Conservation (phyloP, 495 filamentous ascomycete species). For the Rostrohypoxylon terebratum region DNA sequence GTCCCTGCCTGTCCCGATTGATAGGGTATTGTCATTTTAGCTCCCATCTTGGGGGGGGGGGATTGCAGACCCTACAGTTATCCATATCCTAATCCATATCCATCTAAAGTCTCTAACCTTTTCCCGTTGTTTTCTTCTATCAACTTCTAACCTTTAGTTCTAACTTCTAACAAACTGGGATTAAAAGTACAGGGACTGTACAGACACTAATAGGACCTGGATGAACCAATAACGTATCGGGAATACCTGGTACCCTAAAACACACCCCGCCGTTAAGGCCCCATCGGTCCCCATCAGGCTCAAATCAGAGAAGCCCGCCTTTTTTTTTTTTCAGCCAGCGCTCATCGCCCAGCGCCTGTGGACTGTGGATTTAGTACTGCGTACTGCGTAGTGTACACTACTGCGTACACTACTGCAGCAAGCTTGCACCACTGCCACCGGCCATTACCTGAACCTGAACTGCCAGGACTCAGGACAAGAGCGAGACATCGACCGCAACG, state of each 20-base stretch:
- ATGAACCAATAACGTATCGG: background rate
- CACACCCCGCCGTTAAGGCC: background rate
- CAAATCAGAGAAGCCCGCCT: constrained; percentile 43
- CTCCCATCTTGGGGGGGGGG: constrained; percentile 39
- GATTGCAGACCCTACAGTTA: constrained; percentile 17
- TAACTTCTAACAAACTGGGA: background rate
- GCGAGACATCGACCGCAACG: constrained; percentile 35
- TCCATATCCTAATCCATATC: no score
- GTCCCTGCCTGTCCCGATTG: constrained; percentile 35
- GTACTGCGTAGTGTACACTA: no score
- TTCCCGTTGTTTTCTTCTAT: constrained; percentile 3
- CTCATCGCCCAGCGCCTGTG: background rate
- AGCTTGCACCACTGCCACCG: background rate
- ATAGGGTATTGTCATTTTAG: no score
- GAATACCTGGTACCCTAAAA: background rate
- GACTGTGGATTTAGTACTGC: no score
- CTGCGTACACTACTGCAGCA: no score
- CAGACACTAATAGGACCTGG: background rate
- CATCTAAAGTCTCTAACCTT: constrained; percentile 8
- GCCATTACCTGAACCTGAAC: background rate
- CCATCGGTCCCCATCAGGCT: constrained; percentile 25
- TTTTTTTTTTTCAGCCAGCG: constrained; percentile 41
- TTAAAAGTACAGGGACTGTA: background rate
- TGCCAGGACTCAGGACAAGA: constrained; percentile 7
- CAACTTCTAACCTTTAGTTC: background rate